Evolutionary conservation across 2,329 filamentous ascomycete species (phyloP).

Genomic region (Pseudogymnoascus sp.): DNA sequence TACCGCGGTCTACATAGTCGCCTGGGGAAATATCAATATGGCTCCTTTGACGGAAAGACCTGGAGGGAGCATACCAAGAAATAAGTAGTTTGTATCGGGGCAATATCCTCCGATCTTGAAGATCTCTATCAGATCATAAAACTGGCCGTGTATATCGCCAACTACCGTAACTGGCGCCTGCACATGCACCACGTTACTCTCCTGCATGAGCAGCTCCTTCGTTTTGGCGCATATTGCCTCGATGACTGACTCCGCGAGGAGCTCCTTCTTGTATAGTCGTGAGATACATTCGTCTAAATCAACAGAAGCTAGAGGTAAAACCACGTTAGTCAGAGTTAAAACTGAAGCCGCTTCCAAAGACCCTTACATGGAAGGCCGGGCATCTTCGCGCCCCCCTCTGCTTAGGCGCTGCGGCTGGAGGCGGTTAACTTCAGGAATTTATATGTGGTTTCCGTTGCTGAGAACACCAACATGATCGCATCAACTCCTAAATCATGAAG

Average conservation of each 20-base stretch:
- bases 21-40: slow-evolving; percentile 41
- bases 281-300: slow-evolving; percentile 98
- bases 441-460: slow-evolving; percentile 22
- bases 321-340: slow-evolving; percentile 7
- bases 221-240: slow-evolving; percentile 99
- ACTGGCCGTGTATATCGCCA: slow-evolving; percentile 97
- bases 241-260: slow-evolving; percentile 94
- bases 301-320: slow-evolving; percentile 62
- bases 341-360: neutral
- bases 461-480: slow-evolving; percentile 28
- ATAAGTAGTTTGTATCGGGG: slow-evolving; percentile 96
- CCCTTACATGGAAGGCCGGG: slow-evolving; percentile 48
- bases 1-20: slow-evolving; percentile 95
- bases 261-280: slow-evolving; percentile 91
- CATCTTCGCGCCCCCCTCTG: slow-evolving; percentile 34
- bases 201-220: slow-evolving; percentile 97
- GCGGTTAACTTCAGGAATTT: slow-evolving; percentile 20
- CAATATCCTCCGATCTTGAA: slow-evolving; percentile 97
- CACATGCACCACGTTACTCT: slow-evolving; percentile 99
- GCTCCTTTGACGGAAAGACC: slow-evolving; percentile 4
- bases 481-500: slow-evolving; percentile 11
- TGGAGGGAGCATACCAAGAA: slow-evolving; percentile 58
- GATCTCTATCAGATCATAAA: slow-evolving; percentile 98
- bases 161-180: slow-evolving; percentile 93
- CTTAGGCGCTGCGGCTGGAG: slow-evolving; percentile 16